Conservation (phyloP, 768 basidiomycete species). For the Lactarius psammicola region DNA sequence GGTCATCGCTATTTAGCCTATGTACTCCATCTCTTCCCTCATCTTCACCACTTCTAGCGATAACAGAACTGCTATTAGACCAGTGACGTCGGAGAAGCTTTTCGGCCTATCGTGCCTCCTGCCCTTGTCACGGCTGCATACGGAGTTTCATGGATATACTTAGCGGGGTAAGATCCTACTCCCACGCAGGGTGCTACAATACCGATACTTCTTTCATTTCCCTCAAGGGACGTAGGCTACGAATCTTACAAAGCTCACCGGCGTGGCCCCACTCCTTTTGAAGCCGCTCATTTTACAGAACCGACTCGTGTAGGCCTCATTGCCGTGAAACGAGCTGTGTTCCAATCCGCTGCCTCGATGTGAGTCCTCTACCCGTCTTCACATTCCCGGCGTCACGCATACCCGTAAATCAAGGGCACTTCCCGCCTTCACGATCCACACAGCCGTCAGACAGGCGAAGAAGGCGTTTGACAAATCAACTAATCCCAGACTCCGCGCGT, state of each 20-base stretch:
- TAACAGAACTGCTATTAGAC: conserved; percentile 46
- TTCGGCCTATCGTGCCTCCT: conserved; percentile 74
- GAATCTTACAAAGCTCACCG: conserved; percentile 78
- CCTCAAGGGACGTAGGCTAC: conserved; percentile 63
- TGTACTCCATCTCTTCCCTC: conserved; percentile 41
- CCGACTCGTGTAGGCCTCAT: conserved; percentile 62
- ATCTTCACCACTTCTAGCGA: conserved; percentile 11
- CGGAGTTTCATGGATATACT: conserved; percentile 79
- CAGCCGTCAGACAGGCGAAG: conserved; percentile 70
- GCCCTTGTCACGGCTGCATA: conserved; percentile 73
- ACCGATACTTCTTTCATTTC: conserved; percentile 5
- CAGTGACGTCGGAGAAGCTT: conserved; percentile 81
- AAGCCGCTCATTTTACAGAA: conserved; percentile 70
- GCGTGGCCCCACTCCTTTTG: conserved; percentile 61
- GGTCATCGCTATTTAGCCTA: conserved; percentile 74
- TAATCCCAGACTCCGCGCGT: conserved; percentile 58
- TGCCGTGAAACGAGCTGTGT: conserved; percentile 74
- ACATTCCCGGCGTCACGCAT: conserved; percentile 7
- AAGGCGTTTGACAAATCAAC: conserved; percentile 59
- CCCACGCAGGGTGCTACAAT: not conserved
- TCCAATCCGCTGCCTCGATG: conserved; percentile 84
- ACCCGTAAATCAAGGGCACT: conserved; percentile 53
- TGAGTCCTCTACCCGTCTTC: conserved; percentile 37
- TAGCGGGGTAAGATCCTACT: conserved; percentile 49
- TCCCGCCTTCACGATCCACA: conserved; percentile 84